Base-by-base conservation (phyloP, 179 eudicot genomes). In the Patellifolia procumbens region DNA sequence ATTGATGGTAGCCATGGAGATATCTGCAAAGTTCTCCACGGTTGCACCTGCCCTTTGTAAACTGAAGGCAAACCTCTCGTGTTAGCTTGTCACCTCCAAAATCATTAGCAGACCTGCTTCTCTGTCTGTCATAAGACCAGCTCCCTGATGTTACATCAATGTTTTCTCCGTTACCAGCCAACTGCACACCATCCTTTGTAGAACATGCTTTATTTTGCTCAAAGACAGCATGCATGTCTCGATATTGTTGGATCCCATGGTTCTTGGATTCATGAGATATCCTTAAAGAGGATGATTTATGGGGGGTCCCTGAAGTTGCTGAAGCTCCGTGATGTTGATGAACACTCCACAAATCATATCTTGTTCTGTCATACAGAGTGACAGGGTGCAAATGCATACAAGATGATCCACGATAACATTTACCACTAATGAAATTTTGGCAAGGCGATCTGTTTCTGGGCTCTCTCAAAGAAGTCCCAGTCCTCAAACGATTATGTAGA, bases 1-100 rank as follows among this genome's bases (percentile, higher is more conserved):
- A 81, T 80, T 78, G 91, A 52, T 82, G 81, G 37, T 77, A 92
- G 71, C 81, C 81, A 78, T 90, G 99, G 74, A 87, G 51, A 78
- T 85, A 91, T 75, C 88, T 91, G 77, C 99, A 95, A 48, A 84
- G 79, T 51, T 87, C 90, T 65, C 97, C 98, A 75, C 89, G 90
- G 71, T 81, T 83, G 70, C 99, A 95, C 86, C 88, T 88, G 49
- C 99, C 97, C 70, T 78, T 85, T 58, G 83, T 81, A 79, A 83
- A 90, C 81, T 89, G 88, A 64, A 88, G 82, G 84, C 99, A 95
- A 35, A 83, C 79, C 76, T 82, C 85, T 39, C 68, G 79, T 59
- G 51, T 68, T 64, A 24, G 68, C 62, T 74, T 75, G 59, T 73
- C 61, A 32, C 53, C 55, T 45, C 76, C 72, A 43, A 74, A 68